Percentiles rank a stretch among this genome's conserved stretches.
These are phyloP conservation scores for Senna siamea DNA, from an alignment of 306 rosid species.

Conservation along the genomic window DNA sequence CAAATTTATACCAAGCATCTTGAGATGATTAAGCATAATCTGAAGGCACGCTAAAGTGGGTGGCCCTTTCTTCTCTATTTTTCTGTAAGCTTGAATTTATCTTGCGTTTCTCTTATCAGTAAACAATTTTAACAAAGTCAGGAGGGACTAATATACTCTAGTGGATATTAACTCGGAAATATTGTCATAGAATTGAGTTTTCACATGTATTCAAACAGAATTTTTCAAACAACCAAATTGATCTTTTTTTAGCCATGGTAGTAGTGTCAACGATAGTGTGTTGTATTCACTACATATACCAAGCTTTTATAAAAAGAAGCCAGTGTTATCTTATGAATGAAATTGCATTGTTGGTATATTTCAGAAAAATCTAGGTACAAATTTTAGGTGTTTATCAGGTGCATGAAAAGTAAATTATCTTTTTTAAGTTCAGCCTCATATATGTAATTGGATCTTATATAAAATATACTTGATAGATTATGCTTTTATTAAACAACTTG, in stretches of 20 bases:
- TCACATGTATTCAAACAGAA: background rate
- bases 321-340: background rate
- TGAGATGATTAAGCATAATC: background rate
- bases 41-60: background rate
- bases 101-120: background rate
- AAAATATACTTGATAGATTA: no score
- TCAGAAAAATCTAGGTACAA: no score
- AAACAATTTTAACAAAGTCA: background rate
- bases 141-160: background rate
- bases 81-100: background rate
- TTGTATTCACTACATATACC: background rate
- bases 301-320: background rate
- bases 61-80: background rate
- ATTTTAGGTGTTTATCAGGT: no score
- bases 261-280: background rate
- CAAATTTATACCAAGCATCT: background rate
- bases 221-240: background rate
- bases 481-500: no score
- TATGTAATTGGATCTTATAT: no score
- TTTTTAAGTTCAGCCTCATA: no score
- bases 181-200: background rate
- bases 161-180: background rate
- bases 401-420: no score
- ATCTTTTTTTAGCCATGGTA: background rate
- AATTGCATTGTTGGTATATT: background rate